Base-by-base conservation (phyloP, 352 stramenopile genomes). In the Phytophthora palmivora region DNA sequence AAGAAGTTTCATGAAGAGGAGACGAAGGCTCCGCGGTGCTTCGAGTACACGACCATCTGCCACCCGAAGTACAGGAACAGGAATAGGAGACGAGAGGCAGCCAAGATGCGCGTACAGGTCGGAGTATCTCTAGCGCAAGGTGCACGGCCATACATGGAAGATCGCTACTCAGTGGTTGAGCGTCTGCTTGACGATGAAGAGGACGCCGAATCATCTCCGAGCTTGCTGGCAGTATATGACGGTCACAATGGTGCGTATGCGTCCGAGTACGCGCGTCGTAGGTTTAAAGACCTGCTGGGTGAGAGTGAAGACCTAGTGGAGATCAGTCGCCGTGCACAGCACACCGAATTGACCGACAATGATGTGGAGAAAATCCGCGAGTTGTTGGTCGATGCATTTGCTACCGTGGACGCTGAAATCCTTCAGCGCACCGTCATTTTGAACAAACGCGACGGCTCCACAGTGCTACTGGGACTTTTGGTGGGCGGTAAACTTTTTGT, bases 81-180 rank as follows among this genome's bases (percentile, higher is more conserved):
- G 33, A 57, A 41, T 38, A 68, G 38, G 36, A 72, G 30, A 39
- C 45, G 33, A 49, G 52, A 53, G 24, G 61, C 50, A 3, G 37
- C 33, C 18, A 79, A 67, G 33, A 78, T 88, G 67, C 68, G 71
- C n/a, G 63, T 87, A 6, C 73, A 74, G 30, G 72, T 89, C 15
- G 78, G 78, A 9, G 62, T 88, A 0, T 70, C 80, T 14, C 44
- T 75, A 0, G 80, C 82, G 9, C 84, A 94, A 61, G 84, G 84
- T 14, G 80, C 82, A 7, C 76, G 84, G 14, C 70, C 71, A 33
- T 94, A 94, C 67, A 94, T 94, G 84, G 84, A 94, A 70, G 84
- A 94, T 54, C 79, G 81, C 1, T 88, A 82, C 46, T 86, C 82
- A 7, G 78, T 92, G 4, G 65, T 82, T 12, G 78, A 84, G 47